Evolutionary conservation across 768 basidiomycete genomes (phyloP).

Genomic region (Xerocomus spinulosus): DNA sequence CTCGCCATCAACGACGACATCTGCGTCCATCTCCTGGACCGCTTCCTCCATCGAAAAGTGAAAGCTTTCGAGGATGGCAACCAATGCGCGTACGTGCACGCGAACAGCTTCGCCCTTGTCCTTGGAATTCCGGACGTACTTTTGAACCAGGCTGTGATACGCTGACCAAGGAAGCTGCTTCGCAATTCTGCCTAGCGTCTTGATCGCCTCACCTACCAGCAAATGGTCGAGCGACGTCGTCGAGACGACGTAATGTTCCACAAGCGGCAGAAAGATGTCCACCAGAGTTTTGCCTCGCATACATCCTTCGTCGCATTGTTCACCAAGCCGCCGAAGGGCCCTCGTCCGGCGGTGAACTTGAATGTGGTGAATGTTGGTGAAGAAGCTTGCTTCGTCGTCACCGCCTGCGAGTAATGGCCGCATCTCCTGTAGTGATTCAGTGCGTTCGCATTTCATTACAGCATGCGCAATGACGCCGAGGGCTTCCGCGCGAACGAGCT

Average conservation of each 20-base stretch:
- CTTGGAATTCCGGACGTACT: constrained; percentile 67
- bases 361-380: constrained; percentile 92
- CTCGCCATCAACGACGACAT: constrained; percentile 30
- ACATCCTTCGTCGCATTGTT: constrained; percentile 61
- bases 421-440: constrained; percentile 73
- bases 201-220: constrained; percentile 85
- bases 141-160: constrained; percentile 76
- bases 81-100: constrained; percentile 78
- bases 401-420: constrained; percentile 74
- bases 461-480: constrained; percentile 75
- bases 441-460: constrained; percentile 55
- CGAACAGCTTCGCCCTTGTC: constrained; percentile 70
- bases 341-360: constrained; percentile 87
- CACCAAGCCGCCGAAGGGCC: constrained; percentile 80
- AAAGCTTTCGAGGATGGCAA: constrained; percentile 84
- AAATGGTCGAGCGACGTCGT: constrained; percentile 70
- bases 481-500: constrained; percentile 83
- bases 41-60: constrained; percentile 79
- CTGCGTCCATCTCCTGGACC: constrained; percentile 29
- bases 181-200: constrained; percentile 72
- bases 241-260: constrained; percentile 72
- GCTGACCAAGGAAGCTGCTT: constrained; percentile 76
- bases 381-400: constrained; percentile 94
- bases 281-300: constrained; percentile 66
- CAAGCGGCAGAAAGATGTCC: constrained; percentile 83